These are phyloP conservation scores for Dictyostelium purpureum DNA, from an alignment of 78 protist species.

Conservation along the genomic window DNA sequence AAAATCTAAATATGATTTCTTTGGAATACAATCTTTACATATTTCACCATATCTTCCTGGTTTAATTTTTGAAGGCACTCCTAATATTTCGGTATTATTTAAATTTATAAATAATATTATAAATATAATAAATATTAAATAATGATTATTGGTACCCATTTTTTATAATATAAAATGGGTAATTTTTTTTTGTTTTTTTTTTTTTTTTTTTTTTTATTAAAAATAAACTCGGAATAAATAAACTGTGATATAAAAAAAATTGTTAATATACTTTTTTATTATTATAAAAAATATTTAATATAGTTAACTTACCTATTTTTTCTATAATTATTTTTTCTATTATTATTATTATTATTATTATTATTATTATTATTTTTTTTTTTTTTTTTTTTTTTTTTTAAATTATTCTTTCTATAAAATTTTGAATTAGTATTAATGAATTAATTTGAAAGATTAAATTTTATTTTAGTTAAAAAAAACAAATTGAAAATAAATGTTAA, in stretches of 20 bases:
- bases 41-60: conserved; percentile 8
- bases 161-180: not conserved
- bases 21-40: conserved; percentile 30
- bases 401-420: too few relatives aligned
- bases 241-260: too few relatives aligned
- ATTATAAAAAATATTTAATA: too few relatives aligned
- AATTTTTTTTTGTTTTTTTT: not conserved
- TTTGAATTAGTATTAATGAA: too few relatives aligned
- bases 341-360: not conserved
- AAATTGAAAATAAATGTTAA: too few relatives aligned
- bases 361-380: not conserved
- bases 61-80: not conserved
- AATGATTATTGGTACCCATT: not conserved
- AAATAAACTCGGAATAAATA: too few relatives aligned
- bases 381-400: not conserved
- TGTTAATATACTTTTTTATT: too few relatives aligned
- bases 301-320: too few relatives aligned
- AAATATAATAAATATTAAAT: not conserved
- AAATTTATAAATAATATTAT: not conserved
- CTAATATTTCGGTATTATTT: not conserved
- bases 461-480: too few relatives aligned
- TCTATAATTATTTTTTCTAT: not conserved
- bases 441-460: too few relatives aligned
- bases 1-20: conserved; percentile 31
- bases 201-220: not conserved